Evolutionary conservation across 441 rosid species (phyloP), one percentile per base, ranked within the genome.

Genomic region (Hura crepitans): DNA sequence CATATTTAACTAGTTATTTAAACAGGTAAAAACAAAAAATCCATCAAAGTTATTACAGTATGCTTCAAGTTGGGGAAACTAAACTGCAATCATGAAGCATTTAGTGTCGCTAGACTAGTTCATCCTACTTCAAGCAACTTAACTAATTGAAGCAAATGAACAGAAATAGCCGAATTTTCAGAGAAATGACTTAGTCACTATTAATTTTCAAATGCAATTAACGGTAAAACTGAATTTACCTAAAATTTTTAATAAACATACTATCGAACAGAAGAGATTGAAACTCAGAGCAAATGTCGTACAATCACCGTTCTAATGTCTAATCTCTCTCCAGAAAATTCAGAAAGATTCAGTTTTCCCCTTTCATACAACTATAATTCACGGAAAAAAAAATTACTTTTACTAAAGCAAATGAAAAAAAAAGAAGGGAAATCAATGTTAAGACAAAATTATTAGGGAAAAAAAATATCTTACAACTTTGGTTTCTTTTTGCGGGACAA

Each of bases 401-500:
- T 25, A 11, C 7, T 15, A 1, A 42, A 13, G 42, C 6, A 43
- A 42, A 17, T 0, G 5, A 11, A 18, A 25, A 60, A 10, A 18
- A 65, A 22, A n/a, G n/a, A n/a, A n/a, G n/a, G 39, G 39, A 35
- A 35, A 35, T 5, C 7, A 35, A 35, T 35, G 39, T 35, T 4
- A 35, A 35, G 37, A 35, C 39, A 35, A 35, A 35, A 4, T 35
- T 5, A 35, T 0, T 5, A 35, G 39, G 37, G 20, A 75, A 49
- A 42, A 14, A 67, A 6, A 30, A 28, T 9, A 5, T 55, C 82
- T 66, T 74, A 95, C 97, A 68, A 84, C 89, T 82, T 90, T 86
- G 50, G 79, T 65, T 64, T 83, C 85, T 22, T 51, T 80, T 65
- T 81, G 81, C 68, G 89, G 74, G 62, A 91, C 91, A 66, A 90